Evolutionary conservation across 106 monocot genomes (phyloP).

Genomic region (Apostasia ramifera): DNA sequence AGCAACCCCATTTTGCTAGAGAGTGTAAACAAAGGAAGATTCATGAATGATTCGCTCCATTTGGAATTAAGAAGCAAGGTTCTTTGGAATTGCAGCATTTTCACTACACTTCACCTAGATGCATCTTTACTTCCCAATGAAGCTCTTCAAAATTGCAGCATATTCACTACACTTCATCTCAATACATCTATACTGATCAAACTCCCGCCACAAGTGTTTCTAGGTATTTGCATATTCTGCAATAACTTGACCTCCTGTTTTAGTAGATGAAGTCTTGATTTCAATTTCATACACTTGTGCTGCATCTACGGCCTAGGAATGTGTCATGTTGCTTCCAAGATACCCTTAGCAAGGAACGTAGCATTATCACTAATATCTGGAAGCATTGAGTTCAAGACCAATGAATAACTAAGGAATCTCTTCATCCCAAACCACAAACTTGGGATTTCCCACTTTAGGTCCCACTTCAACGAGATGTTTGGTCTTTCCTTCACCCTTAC

Average conservation of each 20-base stretch:
- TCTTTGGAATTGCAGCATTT: no score
- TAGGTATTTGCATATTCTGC: neutral
- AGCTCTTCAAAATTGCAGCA: neutral
- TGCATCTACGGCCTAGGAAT: neutral
- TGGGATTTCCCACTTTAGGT: neutral
- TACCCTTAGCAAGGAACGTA: conserved; percentile 1
- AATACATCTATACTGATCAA: neutral
- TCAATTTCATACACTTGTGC: neutral
- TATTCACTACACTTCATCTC: neutral
- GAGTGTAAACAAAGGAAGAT: no score
- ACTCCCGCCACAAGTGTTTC: neutral
- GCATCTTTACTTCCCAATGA: neutral
- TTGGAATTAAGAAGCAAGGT: no score
- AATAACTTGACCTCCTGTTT: neutral
- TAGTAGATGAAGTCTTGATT: neutral
- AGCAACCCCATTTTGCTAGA: no score
- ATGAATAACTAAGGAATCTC: conserved; percentile 4
- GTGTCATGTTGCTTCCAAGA: neutral
- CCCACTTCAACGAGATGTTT: neutral
- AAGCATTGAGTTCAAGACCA: conserved; percentile 8
- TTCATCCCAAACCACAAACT: neutral
- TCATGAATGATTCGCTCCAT: no score
- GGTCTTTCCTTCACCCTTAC: neutral
- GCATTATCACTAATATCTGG: neutral
- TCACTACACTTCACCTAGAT: no score